A percentile compares a stretch with the other conserved stretches of the same genome.
Evolutionary conservation across 768 basidiomycete genomes (phyloP).

Genomic region (Tricholoma flavovirens): DNA sequence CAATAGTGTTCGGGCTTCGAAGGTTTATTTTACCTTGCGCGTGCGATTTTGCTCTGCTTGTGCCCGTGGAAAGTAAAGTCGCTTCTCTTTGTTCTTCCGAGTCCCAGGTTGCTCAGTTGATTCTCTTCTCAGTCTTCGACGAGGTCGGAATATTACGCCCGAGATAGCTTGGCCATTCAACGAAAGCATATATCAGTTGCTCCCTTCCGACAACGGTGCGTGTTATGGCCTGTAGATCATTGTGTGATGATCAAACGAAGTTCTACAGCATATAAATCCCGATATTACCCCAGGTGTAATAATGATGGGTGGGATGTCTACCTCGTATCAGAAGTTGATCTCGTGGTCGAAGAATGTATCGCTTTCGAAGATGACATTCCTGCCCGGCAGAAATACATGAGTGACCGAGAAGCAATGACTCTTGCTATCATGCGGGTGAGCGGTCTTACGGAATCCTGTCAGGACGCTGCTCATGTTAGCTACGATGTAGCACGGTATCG

Average conservation of each 20-base stretch:
- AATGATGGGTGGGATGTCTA: background rate
- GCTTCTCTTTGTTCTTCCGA: background rate
- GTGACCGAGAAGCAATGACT: background rate
- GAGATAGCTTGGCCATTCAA: background rate
- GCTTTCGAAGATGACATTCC: background rate
- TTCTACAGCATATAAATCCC: background rate
- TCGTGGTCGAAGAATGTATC: background rate
- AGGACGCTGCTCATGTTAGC: background rate
- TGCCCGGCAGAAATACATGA: background rate
- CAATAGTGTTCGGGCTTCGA: conserved; percentile 3
- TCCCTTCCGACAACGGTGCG: background rate
- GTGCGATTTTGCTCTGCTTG: conserved; percentile 3
- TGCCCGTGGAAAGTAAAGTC: background rate
- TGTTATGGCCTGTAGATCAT: background rate
- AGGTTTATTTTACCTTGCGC: conserved; percentile 2
- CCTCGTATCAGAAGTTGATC: background rate
- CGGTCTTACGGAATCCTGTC: background rate
- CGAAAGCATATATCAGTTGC: background rate
- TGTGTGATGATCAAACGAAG: background rate
- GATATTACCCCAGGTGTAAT: too few species aligned
- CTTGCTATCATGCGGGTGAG: background rate
- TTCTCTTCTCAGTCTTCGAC: background rate
- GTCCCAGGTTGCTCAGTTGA: background rate
- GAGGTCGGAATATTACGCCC: background rate
- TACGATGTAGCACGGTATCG: background rate